phyloP scores from a whole-genome alignment of 495 filamentous ascomycete species.

The Darksidea phi region DNA sequence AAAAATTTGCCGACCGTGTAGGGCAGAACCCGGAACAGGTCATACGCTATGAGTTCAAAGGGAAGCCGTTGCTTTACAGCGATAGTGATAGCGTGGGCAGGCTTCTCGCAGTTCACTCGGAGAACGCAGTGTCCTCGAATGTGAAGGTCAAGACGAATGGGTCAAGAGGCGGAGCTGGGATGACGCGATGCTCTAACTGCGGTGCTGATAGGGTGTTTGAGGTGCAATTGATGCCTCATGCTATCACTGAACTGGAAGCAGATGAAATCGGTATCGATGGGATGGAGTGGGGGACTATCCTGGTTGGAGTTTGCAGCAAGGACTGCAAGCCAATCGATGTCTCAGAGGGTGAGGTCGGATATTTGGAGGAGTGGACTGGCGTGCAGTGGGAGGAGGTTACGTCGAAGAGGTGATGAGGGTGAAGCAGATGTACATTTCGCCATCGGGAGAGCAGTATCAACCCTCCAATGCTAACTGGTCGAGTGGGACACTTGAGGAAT shows the following conservation, averaged over 20 bases:
- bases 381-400: constrained; percentile 90
- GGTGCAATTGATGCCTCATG: constrained; percentile 84
- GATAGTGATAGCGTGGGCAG: constrained; percentile 72
- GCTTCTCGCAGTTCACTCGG: constrained; percentile 47
- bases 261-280: constrained; percentile 77
- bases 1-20: constrained; percentile 83
- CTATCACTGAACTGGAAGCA: constrained; percentile 83
- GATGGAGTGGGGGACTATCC: constrained; percentile 98
- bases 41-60: constrained; percentile 86
- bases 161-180: constrained; percentile 40
- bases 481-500: too few relatives aligned
- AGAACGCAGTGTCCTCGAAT: constrained; percentile 32
- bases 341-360: constrained; percentile 55
- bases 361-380: constrained; percentile 91
- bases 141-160: constrained; percentile 41
- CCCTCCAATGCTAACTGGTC: too few relatives aligned
- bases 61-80: constrained; percentile 76
- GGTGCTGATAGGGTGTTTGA: constrained; percentile 78
- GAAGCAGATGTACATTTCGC: too few relatives aligned
- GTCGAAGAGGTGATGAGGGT: constrained; percentile 13
- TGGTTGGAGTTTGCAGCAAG: constrained; percentile 76
- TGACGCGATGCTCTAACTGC: constrained; percentile 78
- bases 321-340: constrained; percentile 62
- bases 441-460: too few relatives aligned
- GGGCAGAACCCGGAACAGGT: constrained; percentile 92